phyloP scores from a whole-genome alignment of 805 yeast species.

The Candida loeiensis region DNA sequence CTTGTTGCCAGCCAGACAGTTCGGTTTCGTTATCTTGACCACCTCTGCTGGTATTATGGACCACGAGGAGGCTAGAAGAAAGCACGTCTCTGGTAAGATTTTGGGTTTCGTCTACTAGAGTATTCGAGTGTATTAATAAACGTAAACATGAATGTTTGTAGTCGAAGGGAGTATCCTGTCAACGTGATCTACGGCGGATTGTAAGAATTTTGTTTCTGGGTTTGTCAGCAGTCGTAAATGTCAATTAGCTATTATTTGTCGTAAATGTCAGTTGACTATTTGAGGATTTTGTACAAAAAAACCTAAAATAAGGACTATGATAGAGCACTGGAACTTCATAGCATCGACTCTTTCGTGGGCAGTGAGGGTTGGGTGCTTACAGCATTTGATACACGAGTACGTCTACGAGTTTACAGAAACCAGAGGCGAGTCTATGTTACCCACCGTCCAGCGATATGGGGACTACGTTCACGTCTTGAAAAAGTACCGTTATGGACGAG shows the following conservation, averaged over 20 bases:
- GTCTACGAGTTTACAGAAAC: conserved; percentile 77
- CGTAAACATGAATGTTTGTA: neutral
- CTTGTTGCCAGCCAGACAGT: conserved; percentile 28
- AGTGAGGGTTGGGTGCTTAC: conserved; percentile 56
- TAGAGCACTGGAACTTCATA: conserved; percentile 21
- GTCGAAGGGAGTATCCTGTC: neutral
- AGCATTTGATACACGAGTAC: conserved; percentile 65
- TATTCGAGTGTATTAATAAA: neutral
- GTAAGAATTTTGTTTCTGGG: too few relatives aligned
- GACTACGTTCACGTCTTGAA: conserved; percentile 82
- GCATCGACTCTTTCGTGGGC: conserved; percentile 46
- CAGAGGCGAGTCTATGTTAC: conserved; percentile 92
- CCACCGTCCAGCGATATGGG: conserved; percentile 69
- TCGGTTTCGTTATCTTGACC: conserved; percentile 25
- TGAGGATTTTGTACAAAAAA: neutral
- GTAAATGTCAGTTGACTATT: too few relatives aligned
- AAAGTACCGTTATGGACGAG: conserved; percentile 57
- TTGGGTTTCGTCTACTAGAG: conserved; percentile 24
- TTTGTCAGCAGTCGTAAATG: too few relatives aligned
- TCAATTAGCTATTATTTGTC: too few relatives aligned
- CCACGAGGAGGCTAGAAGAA: conserved; percentile 28
- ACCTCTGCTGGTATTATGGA: conserved; percentile 28
- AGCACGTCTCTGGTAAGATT: conserved; percentile 28
- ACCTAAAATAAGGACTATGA: conserved; percentile 1
- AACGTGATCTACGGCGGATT: too few relatives aligned